Conservation (phyloP, 352 stramenopile genomes). For the Phytophthora fragariae region DNA sequence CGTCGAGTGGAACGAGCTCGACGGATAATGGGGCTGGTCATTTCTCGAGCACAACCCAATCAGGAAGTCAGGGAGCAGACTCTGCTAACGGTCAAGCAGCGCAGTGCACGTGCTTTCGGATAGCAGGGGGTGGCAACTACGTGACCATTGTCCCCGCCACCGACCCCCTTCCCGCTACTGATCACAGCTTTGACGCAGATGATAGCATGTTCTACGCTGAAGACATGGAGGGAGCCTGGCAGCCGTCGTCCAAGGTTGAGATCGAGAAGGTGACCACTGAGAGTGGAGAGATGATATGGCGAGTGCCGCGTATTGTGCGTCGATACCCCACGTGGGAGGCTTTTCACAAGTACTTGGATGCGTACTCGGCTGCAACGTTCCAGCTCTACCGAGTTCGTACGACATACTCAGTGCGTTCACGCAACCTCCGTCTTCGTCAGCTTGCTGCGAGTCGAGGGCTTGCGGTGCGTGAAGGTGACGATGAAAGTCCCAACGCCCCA, state of each 20-base stretch:
- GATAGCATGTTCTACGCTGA: conserved; percentile 35
- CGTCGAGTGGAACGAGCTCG: conserved; percentile 15
- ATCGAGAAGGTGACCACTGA: conserved; percentile 37
- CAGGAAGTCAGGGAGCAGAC: background rate
- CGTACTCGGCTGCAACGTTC: conserved; percentile 66
- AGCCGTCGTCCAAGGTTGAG: conserved; percentile 30
- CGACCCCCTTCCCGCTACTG: conserved; percentile 9
- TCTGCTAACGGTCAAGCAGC: background rate
- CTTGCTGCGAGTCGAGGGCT: conserved; percentile 49
- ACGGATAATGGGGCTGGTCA: conserved; percentile 9
- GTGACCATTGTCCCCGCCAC: conserved; percentile 41
- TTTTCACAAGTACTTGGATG: conserved; percentile 68
- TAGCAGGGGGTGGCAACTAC: conserved; percentile 33
- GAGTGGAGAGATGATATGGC: conserved; percentile 50
- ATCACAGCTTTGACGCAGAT: conserved; percentile 30
- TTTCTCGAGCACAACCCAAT: background rate
- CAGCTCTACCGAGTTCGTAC: conserved; percentile 81
- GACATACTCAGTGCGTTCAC: conserved; percentile 72
- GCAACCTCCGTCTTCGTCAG: conserved; percentile 67
- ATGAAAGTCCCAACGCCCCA: background rate
- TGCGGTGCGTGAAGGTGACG: conserved; percentile 32
- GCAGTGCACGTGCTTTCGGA: conserved; percentile 51
- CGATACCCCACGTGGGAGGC: conserved; percentile 62
- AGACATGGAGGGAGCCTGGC: conserved; percentile 44
- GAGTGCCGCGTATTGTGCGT: conserved; percentile 54